Evolutionary conservation across 2,329 filamentous ascomycete species (phyloP), one percentile per base, ranked within the genome.

Genomic region (Aspergillus arachidicola): DNA sequence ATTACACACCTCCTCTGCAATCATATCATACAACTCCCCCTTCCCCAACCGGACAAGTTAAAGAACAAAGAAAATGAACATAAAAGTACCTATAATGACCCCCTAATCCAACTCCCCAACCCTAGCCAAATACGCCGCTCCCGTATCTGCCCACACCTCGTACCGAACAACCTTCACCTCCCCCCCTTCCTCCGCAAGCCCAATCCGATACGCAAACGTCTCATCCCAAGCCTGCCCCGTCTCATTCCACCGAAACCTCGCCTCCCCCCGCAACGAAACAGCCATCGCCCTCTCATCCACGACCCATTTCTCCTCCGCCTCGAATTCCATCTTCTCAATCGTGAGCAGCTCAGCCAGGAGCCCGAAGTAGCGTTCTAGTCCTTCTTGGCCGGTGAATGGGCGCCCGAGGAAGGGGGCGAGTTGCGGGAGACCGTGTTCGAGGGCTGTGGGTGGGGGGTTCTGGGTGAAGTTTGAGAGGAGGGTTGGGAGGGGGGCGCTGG

Each of bases 61-160:
- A 50, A 7, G 9, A 51, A 59, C 10, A 21, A 4, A 21, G 10
- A 26, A 26, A 26, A 26, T 26, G 23, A 1, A 10, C 11, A 14
- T 26, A 10, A 28, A 4, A 26, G 4, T 28, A 26, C 12, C 28
- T 3, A 19, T 26, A 1, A 28, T 26, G 14, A 46, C 5, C 2
- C 45, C 11, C 23, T 21, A 6, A 9, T 61, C 28, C 50, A 73
- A 62, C 55, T 65, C 59, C 60, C 61, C 68, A 63, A 71, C 66
- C 43, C 70, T 66, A 28, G 79, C 79, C 61, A 81, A 69, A 72
- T 80, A 80, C 30, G 77, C 79, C 38, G 79, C 79, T 23, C 79
- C 80, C 3, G 77, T 78, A 75, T 81, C 80, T 19, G 77, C 78
- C 80, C 80, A 81, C 32, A 81, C 73, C 48, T 74, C 68, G 72